Conservation (phyloP, 2,329 filamentous ascomycete genomes). For the Stachybotrys elegans region DNA sequence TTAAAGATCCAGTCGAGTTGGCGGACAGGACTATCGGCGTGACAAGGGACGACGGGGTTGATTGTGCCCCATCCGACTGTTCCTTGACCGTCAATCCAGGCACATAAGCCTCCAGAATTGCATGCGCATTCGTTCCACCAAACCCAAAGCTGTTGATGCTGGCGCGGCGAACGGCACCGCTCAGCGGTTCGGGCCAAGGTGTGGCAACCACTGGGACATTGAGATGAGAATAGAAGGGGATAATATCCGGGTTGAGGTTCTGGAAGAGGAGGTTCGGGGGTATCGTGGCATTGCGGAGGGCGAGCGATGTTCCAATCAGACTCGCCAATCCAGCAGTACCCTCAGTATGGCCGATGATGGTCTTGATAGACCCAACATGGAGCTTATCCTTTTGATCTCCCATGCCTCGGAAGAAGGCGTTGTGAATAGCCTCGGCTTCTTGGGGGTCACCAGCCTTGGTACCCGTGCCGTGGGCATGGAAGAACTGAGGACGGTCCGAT, state of each 20-base stretch:
- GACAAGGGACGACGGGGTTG: not conserved
- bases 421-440: slow-evolving; percentile 5
- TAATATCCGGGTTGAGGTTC: slow-evolving; percentile 4
- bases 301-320: slow-evolving; percentile 8
- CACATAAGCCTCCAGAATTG: slow-evolving; percentile 9
- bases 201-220: not conserved
- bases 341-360: slow-evolving; percentile 7
- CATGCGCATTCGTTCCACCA: slow-evolving; percentile 10
- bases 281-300: not conserved
- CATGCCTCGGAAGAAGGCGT: not conserved
- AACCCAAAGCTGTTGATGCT: slow-evolving; percentile 13
- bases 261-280: not conserved
- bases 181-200: not conserved
- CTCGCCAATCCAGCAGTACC: slow-evolving; percentile 7
- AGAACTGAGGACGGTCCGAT: no score
- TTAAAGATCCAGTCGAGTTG: slow-evolving; percentile 5
- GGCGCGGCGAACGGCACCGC: slow-evolving; percentile 1
- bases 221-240: slow-evolving; percentile 4
- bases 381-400: slow-evolving; percentile 4
- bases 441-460: slow-evolving; percentile 8
- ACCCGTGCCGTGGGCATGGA: slow-evolving; percentile 4
- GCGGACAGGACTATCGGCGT: no score
- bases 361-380: slow-evolving; percentile 12
- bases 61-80: not conserved
- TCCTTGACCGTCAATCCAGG: no score